Conservation (phyloP, 495 filamentous ascomycete genomes). For the Hypoxylon lienhwacheense region DNA sequence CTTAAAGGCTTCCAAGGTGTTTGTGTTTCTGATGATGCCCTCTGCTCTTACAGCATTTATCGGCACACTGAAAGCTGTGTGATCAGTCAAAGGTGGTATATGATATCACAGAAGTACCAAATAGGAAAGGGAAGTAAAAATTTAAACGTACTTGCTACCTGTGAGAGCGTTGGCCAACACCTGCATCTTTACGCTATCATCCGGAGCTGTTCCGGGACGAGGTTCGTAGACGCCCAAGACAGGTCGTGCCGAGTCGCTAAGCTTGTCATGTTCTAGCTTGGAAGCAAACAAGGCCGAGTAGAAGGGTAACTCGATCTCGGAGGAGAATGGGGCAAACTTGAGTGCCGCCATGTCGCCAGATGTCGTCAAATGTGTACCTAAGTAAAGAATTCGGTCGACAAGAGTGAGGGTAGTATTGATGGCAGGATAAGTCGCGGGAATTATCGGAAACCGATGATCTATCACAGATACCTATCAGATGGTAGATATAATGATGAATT, state of each 20-base stretch:
- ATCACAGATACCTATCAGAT: constrained; percentile 11
- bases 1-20: constrained; percentile 92
- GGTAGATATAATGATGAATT: background rate
- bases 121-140: background rate
- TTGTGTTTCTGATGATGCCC: constrained; percentile 92
- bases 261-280: constrained; percentile 95
- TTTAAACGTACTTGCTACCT: constrained; percentile 69
- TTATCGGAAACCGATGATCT: constrained; percentile 6
- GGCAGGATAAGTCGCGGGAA: background rate
- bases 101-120: background rate
- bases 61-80: constrained; percentile 60
- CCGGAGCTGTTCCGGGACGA: constrained; percentile 65
- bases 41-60: constrained; percentile 77
- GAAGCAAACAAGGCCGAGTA: constrained; percentile 83
- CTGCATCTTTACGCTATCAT: constrained; percentile 80
- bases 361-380: no score
- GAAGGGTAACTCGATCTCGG: constrained; percentile 93
- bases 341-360: constrained; percentile 41
- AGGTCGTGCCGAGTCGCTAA: constrained; percentile 85
- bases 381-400: no score
- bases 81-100: constrained; percentile 8
- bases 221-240: constrained; percentile 90
- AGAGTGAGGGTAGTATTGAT: no score
- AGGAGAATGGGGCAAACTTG: constrained; percentile 80
- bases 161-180: constrained; percentile 83